Evolutionary conservation across 192 early-diverging fungal species (phyloP).

Genomic region (Backusella parvicylindrica): DNA sequence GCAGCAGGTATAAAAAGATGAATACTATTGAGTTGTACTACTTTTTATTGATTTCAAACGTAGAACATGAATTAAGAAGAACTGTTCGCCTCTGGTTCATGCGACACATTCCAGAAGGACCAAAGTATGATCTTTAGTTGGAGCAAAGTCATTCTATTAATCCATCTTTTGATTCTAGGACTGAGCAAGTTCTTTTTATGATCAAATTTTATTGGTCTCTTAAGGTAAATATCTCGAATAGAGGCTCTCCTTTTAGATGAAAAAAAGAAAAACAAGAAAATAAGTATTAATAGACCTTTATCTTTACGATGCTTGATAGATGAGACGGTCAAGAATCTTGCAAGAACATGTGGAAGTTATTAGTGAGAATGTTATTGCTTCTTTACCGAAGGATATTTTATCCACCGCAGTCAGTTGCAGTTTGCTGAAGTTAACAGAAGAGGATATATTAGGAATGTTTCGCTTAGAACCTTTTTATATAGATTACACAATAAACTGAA

Average conservation of each 20-base stretch:
- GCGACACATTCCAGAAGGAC: not conserved
- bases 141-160: not conserved
- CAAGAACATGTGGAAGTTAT: not conserved
- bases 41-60: not conserved
- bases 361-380: not conserved
- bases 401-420: not conserved
- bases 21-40: not conserved
- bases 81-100: not conserved
- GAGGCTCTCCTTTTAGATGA: not conserved
- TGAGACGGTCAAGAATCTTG: too few species aligned
- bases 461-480: not conserved
- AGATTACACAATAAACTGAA: not conserved
- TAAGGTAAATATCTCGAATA: not conserved
- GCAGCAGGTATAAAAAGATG: conserved; percentile 6
- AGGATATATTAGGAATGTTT: not conserved
- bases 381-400: not conserved
- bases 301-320: not conserved
- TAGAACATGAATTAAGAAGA: not conserved
- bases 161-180: not conserved
- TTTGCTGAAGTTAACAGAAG: not conserved
- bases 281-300: not conserved
- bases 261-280: not conserved
- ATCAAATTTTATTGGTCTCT: not conserved
- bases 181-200: not conserved
- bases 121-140: not conserved